Evolutionary conservation across 225 moss, liverwort and hornwort genomes (phyloP), one percentile per base, ranked within the genome.

Genomic region (Pseudoscleropodium purum): DNA sequence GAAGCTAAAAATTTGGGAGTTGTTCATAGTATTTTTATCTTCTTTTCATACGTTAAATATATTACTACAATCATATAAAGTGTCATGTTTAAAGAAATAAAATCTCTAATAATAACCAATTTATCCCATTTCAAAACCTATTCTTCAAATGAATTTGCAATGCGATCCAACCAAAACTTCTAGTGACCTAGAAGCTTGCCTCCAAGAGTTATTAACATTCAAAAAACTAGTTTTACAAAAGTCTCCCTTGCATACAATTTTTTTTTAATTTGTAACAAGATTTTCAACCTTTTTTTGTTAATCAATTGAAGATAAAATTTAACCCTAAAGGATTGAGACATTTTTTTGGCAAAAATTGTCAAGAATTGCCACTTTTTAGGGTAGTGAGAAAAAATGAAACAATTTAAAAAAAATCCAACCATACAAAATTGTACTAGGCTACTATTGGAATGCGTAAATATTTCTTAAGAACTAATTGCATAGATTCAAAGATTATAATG

Each of bases 391-490:
- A 69, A 13, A 39, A 70, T 70, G 25, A 39, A 39, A 70, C 23
- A 24, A 69, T 25, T 41, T 9, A 10, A 3, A 10, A 0, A 25
- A 43, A 73, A 29, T 73, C 1, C 18, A 45, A 45, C 4, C 5
- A 13, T 29, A 6, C 1, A 29, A 73, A 73, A 17, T 73, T 73
- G 1, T 29, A 8, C 6, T 45, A 17, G 17, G 29, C 17, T 74
- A 45, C 5, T 23, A 5, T 17, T 2, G 10, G 0, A 73, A 29
- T 29, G 17, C 17, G 0, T 27, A 2, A 43, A 41, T 29, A 3
- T 43, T 17, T 45, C 0, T 6, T 3, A 17, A 74, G 1, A 29
- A 45, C 2, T 5, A 7, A 27, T 0, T 0, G 2, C 17, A 29
- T 73, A 43, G 2, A 43, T 73, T 73, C 10, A 29, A 73, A 10